These are phyloP conservation scores for Suillus discolor DNA, from an alignment of 768 basidiomycete species.

Conservation along the genomic window DNA sequence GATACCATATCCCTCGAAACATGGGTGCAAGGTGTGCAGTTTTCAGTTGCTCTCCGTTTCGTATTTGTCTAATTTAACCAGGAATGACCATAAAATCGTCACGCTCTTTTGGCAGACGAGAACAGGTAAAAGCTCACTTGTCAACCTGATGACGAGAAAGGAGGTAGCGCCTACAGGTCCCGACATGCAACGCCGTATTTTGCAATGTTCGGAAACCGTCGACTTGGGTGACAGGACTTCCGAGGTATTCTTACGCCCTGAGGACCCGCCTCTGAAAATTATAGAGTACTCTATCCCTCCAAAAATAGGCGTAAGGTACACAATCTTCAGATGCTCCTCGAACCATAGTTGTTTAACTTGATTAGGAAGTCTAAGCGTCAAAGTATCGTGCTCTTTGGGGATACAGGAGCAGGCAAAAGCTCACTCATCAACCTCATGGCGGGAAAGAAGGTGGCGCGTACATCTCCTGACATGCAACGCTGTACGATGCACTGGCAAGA, in stretches of 20 bases:
- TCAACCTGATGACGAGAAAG: slow-evolving; percentile 37
- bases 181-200: slow-evolving; percentile 32
- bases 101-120: slow-evolving; percentile 45
- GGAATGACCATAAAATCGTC: slow-evolving; percentile 20
- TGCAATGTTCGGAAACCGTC: slow-evolving; percentile 29
- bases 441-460: slow-evolving; percentile 28
- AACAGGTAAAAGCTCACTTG: slow-evolving; percentile 33
- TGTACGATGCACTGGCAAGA: slow-evolving; percentile 33
- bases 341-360: neutral
- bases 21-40: neutral
- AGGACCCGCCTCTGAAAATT: slow-evolving; percentile 25
- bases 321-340: neutral
- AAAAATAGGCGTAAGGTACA: neutral
- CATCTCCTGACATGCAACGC: slow-evolving; percentile 31
- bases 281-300: slow-evolving; percentile 15
- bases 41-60: neutral
- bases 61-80: neutral
- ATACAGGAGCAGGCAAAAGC: slow-evolving; percentile 39
- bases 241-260: slow-evolving; percentile 33
- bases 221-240: slow-evolving; percentile 23
- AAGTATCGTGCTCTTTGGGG: slow-evolving; percentile 43
- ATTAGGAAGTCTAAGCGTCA: neutral
- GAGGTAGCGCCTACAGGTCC: slow-evolving; percentile 19
- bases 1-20: slow-evolving; percentile 15
- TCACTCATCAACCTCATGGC: slow-evolving; percentile 41